Conservation (phyloP, 2,329 filamentous ascomycete species). For the Tothia fuscella region DNA sequence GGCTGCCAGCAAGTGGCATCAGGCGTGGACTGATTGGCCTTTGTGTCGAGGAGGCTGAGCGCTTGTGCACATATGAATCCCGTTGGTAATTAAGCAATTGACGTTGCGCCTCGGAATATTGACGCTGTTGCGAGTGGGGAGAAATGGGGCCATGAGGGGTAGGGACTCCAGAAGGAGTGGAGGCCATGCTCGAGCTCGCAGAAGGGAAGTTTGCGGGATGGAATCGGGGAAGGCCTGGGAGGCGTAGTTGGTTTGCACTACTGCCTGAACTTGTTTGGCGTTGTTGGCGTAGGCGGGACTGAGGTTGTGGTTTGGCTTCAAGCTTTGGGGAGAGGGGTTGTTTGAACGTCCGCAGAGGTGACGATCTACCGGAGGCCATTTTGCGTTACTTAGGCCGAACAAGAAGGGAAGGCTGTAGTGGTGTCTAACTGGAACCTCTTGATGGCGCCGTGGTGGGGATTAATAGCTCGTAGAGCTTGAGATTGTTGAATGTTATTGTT, state of each 20-base stretch:
- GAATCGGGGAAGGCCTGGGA: slow-evolving; percentile 39
- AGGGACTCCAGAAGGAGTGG: slow-evolving; percentile 26
- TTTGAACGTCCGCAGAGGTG: slow-evolving; percentile 3
- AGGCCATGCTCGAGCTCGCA: slow-evolving; percentile 24
- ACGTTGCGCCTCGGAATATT: slow-evolving; percentile 36
- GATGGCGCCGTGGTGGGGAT: slow-evolving; percentile 1
- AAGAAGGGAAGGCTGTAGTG: neutral
- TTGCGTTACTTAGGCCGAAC: neutral
- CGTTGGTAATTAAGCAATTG: slow-evolving; percentile 38
- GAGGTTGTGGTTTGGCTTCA: neutral
- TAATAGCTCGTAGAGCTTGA: no score
- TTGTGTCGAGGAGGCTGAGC: neutral
- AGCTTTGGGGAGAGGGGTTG: slow-evolving; percentile 4
- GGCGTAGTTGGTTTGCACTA: slow-evolving; percentile 7
- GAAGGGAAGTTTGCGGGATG: slow-evolving; percentile 41
- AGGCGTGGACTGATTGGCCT: slow-evolving; percentile 38
- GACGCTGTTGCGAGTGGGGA: slow-evolving; percentile 29
- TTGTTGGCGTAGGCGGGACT: slow-evolving; percentile 3
- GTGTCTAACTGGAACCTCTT: neutral
- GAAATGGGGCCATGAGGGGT: slow-evolving; percentile 32
- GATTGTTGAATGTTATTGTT: no score
- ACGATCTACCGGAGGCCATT: slow-evolving; percentile 2
- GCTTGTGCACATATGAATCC: slow-evolving; percentile 19
- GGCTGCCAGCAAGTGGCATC: slow-evolving; percentile 34
- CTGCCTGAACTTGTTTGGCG: neutral